These are phyloP conservation scores for Ceratorhiza oryzae-sativae DNA, from an alignment of 1,284 basidiomycete species.

Conservation along the genomic window DNA sequence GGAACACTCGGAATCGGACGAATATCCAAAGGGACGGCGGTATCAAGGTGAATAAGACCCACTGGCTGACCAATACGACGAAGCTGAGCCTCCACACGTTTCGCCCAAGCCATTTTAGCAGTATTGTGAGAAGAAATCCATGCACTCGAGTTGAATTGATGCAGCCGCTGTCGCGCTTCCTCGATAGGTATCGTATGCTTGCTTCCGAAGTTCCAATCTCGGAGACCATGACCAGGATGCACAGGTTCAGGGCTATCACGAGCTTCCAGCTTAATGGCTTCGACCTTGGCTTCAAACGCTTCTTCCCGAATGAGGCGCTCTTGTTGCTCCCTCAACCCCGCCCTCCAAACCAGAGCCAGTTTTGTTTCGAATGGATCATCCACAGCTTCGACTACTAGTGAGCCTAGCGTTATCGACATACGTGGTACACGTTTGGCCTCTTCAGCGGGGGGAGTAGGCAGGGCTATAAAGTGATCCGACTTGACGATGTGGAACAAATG, in stretches of 20 bases:
- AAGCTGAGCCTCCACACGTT: slow-evolving; percentile 22
- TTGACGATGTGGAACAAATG: slow-evolving; percentile 65
- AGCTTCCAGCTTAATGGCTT: slow-evolving; percentile 58
- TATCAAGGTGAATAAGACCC: slow-evolving; percentile 33
- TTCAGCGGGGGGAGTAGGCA: slow-evolving; percentile 69
- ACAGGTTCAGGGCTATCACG: slow-evolving; percentile 32
- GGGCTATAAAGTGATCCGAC: slow-evolving; percentile 57
- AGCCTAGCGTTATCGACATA: slow-evolving; percentile 66
- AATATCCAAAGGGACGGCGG: slow-evolving; percentile 56
- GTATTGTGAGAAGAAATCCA: slow-evolving; percentile 61
- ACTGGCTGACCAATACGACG: slow-evolving; percentile 48
- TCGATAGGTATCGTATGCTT: slow-evolving; percentile 71
- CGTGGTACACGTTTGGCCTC: slow-evolving; percentile 74
- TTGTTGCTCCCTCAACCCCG: slow-evolving; percentile 77
- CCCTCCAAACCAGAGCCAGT: slow-evolving; percentile 79
- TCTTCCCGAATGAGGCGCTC: slow-evolving; percentile 80
- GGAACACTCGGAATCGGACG: slow-evolving; percentile 58
- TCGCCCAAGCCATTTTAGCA: slow-evolving; percentile 17
- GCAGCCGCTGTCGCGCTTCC: slow-evolving; percentile 77
- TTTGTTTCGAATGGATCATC: slow-evolving; percentile 89
- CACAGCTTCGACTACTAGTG: slow-evolving; percentile 77
- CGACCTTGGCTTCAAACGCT: slow-evolving; percentile 81
- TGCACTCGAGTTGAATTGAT: slow-evolving; percentile 76
- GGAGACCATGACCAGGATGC: slow-evolving; percentile 7
- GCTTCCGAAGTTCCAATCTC: slow-evolving; percentile 56